These are phyloP conservation scores for Tricholoma terreum DNA, from an alignment of 768 basidiomycete species.

Conservation along the genomic window DNA sequence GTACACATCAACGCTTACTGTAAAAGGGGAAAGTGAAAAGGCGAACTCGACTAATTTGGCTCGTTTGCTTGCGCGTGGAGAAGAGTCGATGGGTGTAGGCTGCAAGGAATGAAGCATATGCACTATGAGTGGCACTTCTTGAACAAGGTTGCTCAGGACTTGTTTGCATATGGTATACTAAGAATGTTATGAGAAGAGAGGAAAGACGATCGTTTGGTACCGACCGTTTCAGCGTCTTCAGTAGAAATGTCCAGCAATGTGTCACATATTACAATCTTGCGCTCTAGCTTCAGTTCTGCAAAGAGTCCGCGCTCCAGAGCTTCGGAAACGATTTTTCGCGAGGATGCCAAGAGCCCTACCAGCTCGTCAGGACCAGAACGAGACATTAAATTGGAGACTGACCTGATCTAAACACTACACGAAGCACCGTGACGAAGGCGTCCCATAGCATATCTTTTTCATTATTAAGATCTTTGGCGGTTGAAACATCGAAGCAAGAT, in stretches of 20 bases:
- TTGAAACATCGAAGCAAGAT: slow-evolving; percentile 51
- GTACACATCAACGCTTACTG: slow-evolving; percentile 1
- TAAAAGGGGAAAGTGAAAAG: slow-evolving; percentile 16
- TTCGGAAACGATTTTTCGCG: slow-evolving; percentile 39
- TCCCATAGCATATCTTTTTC: slow-evolving; percentile 46
- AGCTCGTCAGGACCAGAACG: neutral
- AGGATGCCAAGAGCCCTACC: slow-evolving; percentile 38
- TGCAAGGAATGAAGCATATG: slow-evolving; percentile 50
- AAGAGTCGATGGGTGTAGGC: slow-evolving; percentile 38
- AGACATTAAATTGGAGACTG: slow-evolving; percentile 10
- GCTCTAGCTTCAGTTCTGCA: slow-evolving; percentile 45
- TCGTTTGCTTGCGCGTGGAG: slow-evolving; percentile 60
- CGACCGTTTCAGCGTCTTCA: slow-evolving; percentile 47
- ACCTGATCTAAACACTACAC: slow-evolving; percentile 48
- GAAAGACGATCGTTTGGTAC: slow-evolving; percentile 10
- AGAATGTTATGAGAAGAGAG: slow-evolving; percentile 3
- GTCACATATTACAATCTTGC: slow-evolving; percentile 52
- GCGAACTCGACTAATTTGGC: slow-evolving; percentile 54
- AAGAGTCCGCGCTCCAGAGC: slow-evolving; percentile 59
- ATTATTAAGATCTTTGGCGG: slow-evolving; percentile 44
- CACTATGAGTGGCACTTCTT: slow-evolving; percentile 50
- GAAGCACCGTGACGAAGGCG: slow-evolving; percentile 42
- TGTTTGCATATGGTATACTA: slow-evolving; percentile 48
- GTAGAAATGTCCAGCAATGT: slow-evolving; percentile 53
- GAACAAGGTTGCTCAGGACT: slow-evolving; percentile 45